A percentile compares a stretch with the other conserved stretches of the same genome.
phyloP scores from a whole-genome alignment of 192 early-diverging fungal genomes.

The Backusella tarrabulga region DNA sequence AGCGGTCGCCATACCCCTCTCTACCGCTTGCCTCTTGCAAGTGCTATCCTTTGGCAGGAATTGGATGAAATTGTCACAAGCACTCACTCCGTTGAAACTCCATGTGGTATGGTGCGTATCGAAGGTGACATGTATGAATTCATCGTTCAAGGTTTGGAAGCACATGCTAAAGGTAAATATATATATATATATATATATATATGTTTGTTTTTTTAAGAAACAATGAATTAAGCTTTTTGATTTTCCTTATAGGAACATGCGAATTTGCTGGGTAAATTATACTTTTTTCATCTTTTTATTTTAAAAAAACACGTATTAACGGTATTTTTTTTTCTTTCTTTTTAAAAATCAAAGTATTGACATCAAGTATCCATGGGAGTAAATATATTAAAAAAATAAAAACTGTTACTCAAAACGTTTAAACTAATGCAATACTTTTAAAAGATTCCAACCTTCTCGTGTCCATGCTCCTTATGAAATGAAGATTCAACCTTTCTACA shows the following conservation, averaged over 20 bases:
- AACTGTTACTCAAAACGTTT: background rate
- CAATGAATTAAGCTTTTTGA: background rate
- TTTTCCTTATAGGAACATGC: background rate
- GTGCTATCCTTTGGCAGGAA: constrained; percentile 21
- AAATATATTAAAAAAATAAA: background rate
- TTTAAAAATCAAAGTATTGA: constrained; percentile 1
- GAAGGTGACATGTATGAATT: constrained; percentile 21
- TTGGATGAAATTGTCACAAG: constrained; percentile 10
- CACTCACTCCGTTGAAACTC: background rate
- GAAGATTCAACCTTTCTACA: constrained; percentile 19
- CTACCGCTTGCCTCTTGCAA: constrained; percentile 7
- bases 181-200: too few relatives aligned
- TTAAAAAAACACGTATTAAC: background rate
- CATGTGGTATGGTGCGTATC: constrained; percentile 16
- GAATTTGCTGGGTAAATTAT: constrained; percentile 12
- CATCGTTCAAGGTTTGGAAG: constrained; percentile 2
- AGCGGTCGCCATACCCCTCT: background rate
- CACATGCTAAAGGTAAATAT: background rate
- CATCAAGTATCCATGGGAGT: constrained; percentile 28
- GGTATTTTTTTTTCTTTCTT: background rate
- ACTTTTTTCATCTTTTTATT: background rate
- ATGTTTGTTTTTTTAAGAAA: background rate
- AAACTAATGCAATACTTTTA: background rate
- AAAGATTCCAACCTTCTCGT: constrained; percentile 21
- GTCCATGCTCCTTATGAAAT: constrained; percentile 11